Conservation (phyloP, 2,329 filamentous ascomycete genomes). For the Thielaviopsis musarum region DNA sequence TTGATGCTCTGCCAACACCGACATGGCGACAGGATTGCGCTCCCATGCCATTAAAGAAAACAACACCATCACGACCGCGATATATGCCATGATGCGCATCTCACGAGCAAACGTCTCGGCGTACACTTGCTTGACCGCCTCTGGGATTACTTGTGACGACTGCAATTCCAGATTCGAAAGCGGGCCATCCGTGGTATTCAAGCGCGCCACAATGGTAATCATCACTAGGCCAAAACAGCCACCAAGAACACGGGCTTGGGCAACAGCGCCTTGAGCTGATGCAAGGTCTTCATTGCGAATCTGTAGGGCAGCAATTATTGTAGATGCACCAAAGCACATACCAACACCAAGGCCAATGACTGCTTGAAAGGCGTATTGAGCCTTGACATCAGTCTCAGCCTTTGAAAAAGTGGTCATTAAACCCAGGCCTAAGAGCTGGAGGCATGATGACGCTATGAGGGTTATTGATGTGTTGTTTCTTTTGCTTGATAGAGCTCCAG, state of each 20-base stretch:
- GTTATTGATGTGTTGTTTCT: slow-evolving; percentile 37
- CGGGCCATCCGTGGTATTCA: slow-evolving; percentile 24
- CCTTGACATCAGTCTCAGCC: slow-evolving; percentile 19
- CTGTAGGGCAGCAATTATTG: slow-evolving; percentile 36
- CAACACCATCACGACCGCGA: slow-evolving; percentile 27
- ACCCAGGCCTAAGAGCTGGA: slow-evolving; percentile 36
- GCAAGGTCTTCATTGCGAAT: slow-evolving; percentile 35
- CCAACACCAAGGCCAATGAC: slow-evolving; percentile 43
- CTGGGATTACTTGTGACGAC: slow-evolving; percentile 23
- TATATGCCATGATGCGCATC: slow-evolving; percentile 28
- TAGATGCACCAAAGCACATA: slow-evolving; percentile 37
- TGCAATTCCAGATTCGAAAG: slow-evolving; percentile 22
- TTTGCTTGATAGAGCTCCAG: slow-evolving; percentile 34
- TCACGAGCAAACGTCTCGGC: slow-evolving; percentile 29
- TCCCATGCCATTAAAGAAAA: slow-evolving; percentile 29
- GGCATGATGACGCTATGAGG: slow-evolving; percentile 29
- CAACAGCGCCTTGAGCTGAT: slow-evolving; percentile 40
- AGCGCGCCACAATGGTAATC: slow-evolving; percentile 42
- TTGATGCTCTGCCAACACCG: slow-evolving; percentile 17
- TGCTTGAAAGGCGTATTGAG: slow-evolving; percentile 37
- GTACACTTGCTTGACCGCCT: slow-evolving; percentile 25
- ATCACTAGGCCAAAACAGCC: slow-evolving; percentile 41
- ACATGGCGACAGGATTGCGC: slow-evolving; percentile 22
- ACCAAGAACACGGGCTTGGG: slow-evolving; percentile 42
- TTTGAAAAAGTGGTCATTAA: slow-evolving; percentile 29